Base-by-base conservation (phyloP, 352 stramenopile species). In the Phytophthora macrochlamydospora region DNA sequence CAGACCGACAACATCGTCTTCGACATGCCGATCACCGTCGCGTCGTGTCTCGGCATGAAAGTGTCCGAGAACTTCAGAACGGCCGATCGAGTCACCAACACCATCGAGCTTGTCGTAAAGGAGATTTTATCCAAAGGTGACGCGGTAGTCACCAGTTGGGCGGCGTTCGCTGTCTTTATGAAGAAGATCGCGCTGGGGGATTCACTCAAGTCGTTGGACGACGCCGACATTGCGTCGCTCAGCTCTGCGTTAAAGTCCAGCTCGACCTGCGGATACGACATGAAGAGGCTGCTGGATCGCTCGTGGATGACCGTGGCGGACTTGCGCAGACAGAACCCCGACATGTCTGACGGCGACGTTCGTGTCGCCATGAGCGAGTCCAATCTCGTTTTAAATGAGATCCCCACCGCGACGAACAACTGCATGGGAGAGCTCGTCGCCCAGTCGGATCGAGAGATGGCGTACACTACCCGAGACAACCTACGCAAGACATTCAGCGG, bases 401-500 rank as follows among this genome's bases (percentile, higher is more conserved):
- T 85, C 37, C 76, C 79, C 5, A 69, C 58, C 0, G 62, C 72
- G 9, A 75, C 67, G 11, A 75, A 67, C 31, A 67, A 83, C 58
- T 71, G 68, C 11, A 69, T 80, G 35, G 56, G 76, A 32, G 67
- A 76, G 31, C 66, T 73, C 24, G 56, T 59, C 24, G 44, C 46
- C 1, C 56, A 70, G 6, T 67, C 54, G 4, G 42, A 60, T 7
- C 35, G 56, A 3, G 14, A 32, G 2, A 28, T 35, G 5, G 65
- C 59, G 7, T 79, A 69, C 49, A 40, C 42, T 4, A 70, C 60
- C 8, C 78, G 80, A 38, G 78, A 83, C 32, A 58, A 65, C 3
- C 76, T 87, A 33, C 67, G 75, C 37, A 84, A 79, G 69, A 75
- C 62, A 13, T 51, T 84, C 9, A 61, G 78, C 3, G 68, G 69